Conservation (phyloP, 108 stramenopile species). For the Parietichytrium sp. region DNA sequence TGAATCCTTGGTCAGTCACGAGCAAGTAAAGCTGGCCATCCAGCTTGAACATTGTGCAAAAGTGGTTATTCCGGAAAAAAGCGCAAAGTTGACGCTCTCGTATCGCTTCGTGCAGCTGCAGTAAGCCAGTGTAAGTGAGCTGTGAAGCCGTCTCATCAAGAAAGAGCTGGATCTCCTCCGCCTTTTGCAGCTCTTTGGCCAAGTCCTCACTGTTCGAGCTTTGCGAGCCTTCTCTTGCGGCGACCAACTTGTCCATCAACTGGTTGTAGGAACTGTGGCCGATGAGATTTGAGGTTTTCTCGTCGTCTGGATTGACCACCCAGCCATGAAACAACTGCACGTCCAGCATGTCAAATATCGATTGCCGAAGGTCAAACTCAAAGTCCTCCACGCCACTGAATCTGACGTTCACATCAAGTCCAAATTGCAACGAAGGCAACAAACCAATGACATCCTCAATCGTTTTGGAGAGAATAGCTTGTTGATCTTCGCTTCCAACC, state of each 20-base stretch:
- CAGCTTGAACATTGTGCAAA: constrained; percentile 81
- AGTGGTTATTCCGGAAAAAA: constrained; percentile 97
- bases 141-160: constrained; percentile 73
- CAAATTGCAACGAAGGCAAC: constrained; percentile 77
- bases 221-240: constrained; percentile 54
- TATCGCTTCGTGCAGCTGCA: constrained; percentile 70
- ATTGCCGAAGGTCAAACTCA: constrained; percentile 81
- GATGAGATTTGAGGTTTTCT: constrained; percentile 56
- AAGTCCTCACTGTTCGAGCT: constrained; percentile 37
- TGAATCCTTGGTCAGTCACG: constrained; percentile 89
- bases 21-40: constrained; percentile 73
- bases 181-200: constrained; percentile 47
- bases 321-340: constrained; percentile 93
- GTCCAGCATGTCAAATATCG: constrained; percentile 81
- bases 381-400: constrained; percentile 75
- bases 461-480: too few relatives aligned
- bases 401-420: constrained; percentile 95
- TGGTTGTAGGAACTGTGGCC: constrained; percentile 82
- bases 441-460: constrained; percentile 74
- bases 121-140: constrained; percentile 80
- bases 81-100: constrained; percentile 71
- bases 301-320: constrained; percentile 77
- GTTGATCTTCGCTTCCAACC: neutral
- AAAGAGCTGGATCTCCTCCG: constrained; percentile 67
- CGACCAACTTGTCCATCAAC: constrained; percentile 77